A percentile compares a stretch with the other conserved stretches of the same genome.
These are phyloP conservation scores for Paraphoma sp. DNA, from an alignment of 2,329 filamentous ascomycete species.

Conservation along the genomic window DNA sequence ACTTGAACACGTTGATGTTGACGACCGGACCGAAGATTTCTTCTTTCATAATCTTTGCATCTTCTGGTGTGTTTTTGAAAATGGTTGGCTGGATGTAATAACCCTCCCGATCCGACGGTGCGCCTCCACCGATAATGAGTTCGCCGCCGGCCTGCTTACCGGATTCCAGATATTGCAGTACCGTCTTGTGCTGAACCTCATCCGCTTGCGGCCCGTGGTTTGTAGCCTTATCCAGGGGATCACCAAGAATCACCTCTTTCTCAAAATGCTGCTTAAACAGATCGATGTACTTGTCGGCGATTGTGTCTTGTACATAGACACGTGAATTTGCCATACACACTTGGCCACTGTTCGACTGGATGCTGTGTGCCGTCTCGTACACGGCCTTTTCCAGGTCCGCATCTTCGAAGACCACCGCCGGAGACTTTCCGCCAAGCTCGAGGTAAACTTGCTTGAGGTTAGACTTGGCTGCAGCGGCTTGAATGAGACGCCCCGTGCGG, in stretches of 20 bases:
- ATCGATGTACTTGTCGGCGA: constrained; percentile 56
- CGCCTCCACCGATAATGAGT: constrained; percentile 38
- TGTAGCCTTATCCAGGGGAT: constrained; percentile 75
- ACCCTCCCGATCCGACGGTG: constrained; percentile 38
- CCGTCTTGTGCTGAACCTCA: constrained; percentile 57
- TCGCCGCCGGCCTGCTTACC: constrained; percentile 71
- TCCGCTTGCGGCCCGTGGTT: constrained; percentile 64
- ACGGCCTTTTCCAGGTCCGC: constrained; percentile 79
- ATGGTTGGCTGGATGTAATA: constrained; percentile 73
- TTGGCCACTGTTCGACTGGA: constrained; percentile 64
- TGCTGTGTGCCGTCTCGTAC: constrained; percentile 56
- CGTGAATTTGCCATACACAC: constrained; percentile 66
- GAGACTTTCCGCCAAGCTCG: constrained; percentile 87
- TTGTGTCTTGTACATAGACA: constrained; percentile 62
- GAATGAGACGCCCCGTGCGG: constrained; percentile 87
- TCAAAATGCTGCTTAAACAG: constrained; percentile 47
- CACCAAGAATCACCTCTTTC: constrained; percentile 50
- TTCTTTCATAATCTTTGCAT: constrained; percentile 82
- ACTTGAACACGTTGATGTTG: constrained; percentile 77
- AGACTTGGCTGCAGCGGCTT: constrained; percentile 71
- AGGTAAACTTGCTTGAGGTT: constrained; percentile 88
- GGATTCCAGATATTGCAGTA: constrained; percentile 55
- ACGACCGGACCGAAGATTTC: constrained; percentile 87
- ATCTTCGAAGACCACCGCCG: constrained; percentile 80
- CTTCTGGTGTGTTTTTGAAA: constrained; percentile 76